A percentile compares a stretch with the other conserved stretches of the same genome.
Evolutionary conservation across 805 yeast species (phyloP).

Genomic region (Candida tammaniensis): DNA sequence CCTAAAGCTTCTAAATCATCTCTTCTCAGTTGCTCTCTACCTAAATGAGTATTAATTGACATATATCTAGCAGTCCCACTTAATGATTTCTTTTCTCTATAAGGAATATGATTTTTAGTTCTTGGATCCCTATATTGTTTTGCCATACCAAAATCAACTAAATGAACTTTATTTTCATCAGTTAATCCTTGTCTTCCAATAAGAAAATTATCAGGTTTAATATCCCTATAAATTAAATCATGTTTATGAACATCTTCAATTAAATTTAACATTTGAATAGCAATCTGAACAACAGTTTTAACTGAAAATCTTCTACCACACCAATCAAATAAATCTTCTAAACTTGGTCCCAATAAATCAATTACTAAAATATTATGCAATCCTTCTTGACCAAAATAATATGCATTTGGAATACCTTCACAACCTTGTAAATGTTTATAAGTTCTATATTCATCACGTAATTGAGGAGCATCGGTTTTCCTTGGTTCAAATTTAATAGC

Average conservation of each 20-base stretch:
- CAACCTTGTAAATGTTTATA: conserved; percentile 82
- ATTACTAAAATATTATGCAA: conserved; percentile 92
- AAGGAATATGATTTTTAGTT: conserved; percentile 93
- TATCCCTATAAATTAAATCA: conserved; percentile 91
- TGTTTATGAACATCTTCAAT: conserved; percentile 86
- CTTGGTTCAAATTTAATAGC: conserved; percentile 98
- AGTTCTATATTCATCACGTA: conserved; percentile 95
- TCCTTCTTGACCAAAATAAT: conserved; percentile 98
- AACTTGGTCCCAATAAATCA: conserved; percentile 90
- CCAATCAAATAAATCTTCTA: conserved; percentile 98
- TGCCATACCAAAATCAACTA: conserved; percentile 99
- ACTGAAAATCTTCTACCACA: conserved; percentile 87
- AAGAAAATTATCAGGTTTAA: conserved; percentile 94
- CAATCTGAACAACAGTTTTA: conserved; percentile 89
- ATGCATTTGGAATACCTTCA: conserved; percentile 91
- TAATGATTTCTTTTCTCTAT: conserved; percentile 90
- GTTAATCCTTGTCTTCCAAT: conserved; percentile 86
- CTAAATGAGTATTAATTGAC: conserved; percentile 96
- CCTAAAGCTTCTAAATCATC: conserved; percentile 97
- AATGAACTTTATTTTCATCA: conserved; percentile 79
- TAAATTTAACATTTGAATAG: conserved; percentile 88
- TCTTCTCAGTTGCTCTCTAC: conserved; percentile 94
- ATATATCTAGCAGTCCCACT: conserved; percentile 99
- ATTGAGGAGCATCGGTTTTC: conserved; percentile 95
- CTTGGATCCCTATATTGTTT: conserved; percentile 96